phyloP scores from a whole-genome alignment of 768 basidiomycete species.

The Tubosaeta sp. region DNA sequence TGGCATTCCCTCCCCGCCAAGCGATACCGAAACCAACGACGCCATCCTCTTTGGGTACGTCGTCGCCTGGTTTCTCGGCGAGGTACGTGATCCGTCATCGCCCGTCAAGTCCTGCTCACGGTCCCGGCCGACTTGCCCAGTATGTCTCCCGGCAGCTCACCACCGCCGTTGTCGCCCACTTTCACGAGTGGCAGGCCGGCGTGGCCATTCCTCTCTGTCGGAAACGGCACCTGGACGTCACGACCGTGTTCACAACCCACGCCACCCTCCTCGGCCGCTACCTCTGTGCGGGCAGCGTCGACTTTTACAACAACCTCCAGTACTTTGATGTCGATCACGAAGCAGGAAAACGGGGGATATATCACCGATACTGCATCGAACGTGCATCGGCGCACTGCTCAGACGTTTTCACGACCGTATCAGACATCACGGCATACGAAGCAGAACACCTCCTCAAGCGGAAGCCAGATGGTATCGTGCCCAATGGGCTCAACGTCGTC shows the following conservation, averaged over 20 bases:
- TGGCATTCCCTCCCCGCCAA: constrained; percentile 94
- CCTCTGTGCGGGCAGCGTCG: constrained; percentile 95
- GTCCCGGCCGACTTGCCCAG: constrained; percentile 34
- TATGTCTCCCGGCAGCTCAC: constrained; percentile 76
- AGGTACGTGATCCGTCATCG: constrained; percentile 50
- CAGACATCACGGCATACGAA: constrained; percentile 98
- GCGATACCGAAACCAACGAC: constrained; percentile 98
- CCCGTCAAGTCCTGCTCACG: constrained; percentile 7
- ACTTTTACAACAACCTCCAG: constrained; percentile 99
- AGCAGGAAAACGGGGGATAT: constrained; percentile 98
- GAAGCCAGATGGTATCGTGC: constrained; percentile 95
- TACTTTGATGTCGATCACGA: constrained; percentile 99
- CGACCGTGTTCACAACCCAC: constrained; percentile 98
- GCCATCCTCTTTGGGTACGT: constrained; percentile 97
- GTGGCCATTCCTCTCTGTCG: constrained; percentile 92
- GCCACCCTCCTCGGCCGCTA: constrained; percentile 98
- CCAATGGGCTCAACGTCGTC: constrained; percentile 96
- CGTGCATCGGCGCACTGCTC: constrained; percentile 91
- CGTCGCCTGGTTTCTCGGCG: constrained; percentile 99
- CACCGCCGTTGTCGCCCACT: constrained; percentile 92
- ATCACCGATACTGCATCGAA: constrained; percentile 97
- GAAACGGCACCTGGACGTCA: constrained; percentile 96
- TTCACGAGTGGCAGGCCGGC: constrained; percentile 99
- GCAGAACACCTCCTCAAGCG: constrained; percentile 94
- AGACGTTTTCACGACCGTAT: constrained; percentile 97